These are phyloP conservation scores for Ascochyta rabiei DNA, from an alignment of 2,329 filamentous ascomycete genomes.

Conservation along the genomic window DNA sequence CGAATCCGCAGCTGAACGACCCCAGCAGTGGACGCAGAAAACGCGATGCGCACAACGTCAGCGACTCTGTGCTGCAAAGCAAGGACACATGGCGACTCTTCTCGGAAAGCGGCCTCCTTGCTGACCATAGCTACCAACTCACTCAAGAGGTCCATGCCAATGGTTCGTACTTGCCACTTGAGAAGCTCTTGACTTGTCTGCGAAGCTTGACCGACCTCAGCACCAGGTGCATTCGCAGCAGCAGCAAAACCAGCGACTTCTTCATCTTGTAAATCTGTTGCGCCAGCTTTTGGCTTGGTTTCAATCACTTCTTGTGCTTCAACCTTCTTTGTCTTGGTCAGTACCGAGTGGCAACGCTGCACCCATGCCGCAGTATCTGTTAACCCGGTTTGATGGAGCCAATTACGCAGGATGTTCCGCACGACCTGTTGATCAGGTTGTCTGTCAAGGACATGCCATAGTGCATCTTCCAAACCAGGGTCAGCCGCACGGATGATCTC, in stretches of 20 bases:
- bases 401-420: conserved; percentile 87
- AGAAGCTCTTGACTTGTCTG: conserved; percentile 77
- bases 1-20: conserved; percentile 89
- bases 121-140: conserved; percentile 80
- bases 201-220: conserved; percentile 48
- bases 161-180: conserved; percentile 93
- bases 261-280: conserved; percentile 89
- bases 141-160: conserved; percentile 86
- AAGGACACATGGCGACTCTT: conserved; percentile 76
- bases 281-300: conserved; percentile 56
- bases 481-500: conserved; percentile 80
- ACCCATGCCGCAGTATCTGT: conserved; percentile 85
- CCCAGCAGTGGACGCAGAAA: conserved; percentile 93
- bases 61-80: conserved; percentile 83
- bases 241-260: conserved; percentile 94
- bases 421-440: conserved; percentile 77
- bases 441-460: conserved; percentile 88
- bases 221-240: conserved; percentile 63
- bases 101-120: conserved; percentile 78
- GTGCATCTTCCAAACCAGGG: conserved; percentile 81
- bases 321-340: conserved; percentile 83
- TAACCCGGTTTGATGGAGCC: conserved; percentile 89
- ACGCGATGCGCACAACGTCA: conserved; percentile 94
- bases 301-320: conserved; percentile 59
- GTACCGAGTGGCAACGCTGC: conserved; percentile 81